Percentiles rank a stretch among this genome's conserved stretches.
Conservation (phyloP, 306 rosid species). For the barrel medic (Medicago truncatula) region DNA sequence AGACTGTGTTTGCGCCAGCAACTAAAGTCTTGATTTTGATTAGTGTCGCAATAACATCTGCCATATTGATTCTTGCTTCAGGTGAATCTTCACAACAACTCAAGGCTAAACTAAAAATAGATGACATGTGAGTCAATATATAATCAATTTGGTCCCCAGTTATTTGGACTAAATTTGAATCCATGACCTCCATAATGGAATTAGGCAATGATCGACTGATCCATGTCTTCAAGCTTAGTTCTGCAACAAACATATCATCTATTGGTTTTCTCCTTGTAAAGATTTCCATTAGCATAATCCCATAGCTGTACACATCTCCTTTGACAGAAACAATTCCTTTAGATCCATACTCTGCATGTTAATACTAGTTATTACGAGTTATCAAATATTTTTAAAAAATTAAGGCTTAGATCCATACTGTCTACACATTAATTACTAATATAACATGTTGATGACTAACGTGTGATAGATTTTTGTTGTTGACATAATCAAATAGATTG, state of each 20-base stretch:
- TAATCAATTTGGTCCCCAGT: neutral
- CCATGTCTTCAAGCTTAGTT: neutral
- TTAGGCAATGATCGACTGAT: neutral
- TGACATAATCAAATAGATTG: neutral
- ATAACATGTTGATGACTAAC: too few relatives aligned
- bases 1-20: neutral
- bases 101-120: constrained; percentile 5
- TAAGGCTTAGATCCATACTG: too few relatives aligned
- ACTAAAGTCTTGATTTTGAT: constrained; percentile 9
- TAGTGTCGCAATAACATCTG: constrained; percentile 1
- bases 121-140: neutral
- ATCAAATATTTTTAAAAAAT: constrained; percentile 11
- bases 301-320: constrained; percentile 5
- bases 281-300: neutral
- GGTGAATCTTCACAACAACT: constrained; percentile 29
- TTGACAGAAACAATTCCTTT: neutral
- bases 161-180: constrained; percentile 14
- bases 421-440: too few relatives aligned
- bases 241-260: neutral
- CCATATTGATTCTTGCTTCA: constrained; percentile 20
- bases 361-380: neutral
- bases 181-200: constrained; percentile 27
- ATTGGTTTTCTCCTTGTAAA: neutral
- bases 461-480: too few relatives aligned
- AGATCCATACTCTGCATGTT: constrained; percentile 20